These are phyloP conservation scores for Microcos paniculata DNA, from an alignment of 345 rosid species.

Conservation along the genomic window DNA sequence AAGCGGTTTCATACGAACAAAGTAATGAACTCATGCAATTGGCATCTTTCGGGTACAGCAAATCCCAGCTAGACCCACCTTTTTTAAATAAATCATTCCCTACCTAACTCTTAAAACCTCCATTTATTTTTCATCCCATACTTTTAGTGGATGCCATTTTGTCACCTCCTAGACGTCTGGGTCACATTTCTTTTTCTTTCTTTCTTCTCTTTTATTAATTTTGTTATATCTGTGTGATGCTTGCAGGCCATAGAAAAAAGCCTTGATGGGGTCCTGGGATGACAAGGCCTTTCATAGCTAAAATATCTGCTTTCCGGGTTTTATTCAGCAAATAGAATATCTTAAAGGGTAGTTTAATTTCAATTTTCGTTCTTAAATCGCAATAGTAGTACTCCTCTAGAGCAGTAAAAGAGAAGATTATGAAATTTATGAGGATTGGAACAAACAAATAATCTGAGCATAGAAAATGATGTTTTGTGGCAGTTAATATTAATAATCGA, in stretches of 20 bases:
- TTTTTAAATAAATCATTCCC: slow-evolving; percentile 6
- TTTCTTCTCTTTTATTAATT: background rate
- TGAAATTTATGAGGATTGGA: background rate
- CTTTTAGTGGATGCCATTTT: slow-evolving; percentile 6
- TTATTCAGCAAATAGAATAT: background rate
- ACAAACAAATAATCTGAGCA: background rate
- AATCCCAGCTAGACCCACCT: slow-evolving; percentile 29
- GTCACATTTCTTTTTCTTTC: background rate
- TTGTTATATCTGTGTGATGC: background rate
- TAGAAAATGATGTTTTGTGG: background rate
- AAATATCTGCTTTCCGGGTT: background rate
- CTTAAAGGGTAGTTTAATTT: background rate
- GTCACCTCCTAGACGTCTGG: background rate
- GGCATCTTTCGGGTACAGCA: slow-evolving; percentile 25
- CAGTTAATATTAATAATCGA: background rate
- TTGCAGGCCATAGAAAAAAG: background rate
- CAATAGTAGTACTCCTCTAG: background rate
- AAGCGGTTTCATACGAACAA: background rate
- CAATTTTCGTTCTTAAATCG: background rate
- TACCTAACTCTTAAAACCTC: slow-evolving; percentile 19
- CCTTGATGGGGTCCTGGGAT: background rate
- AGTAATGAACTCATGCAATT: slow-evolving; percentile 4
- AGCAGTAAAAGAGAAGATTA: background rate
- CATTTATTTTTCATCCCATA: slow-evolving; percentile 1
- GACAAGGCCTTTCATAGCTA: background rate